Percentiles rank a stretch among this genome's conserved stretches.
phyloP scores from a whole-genome alignment of 2,329 filamentous ascomycete genomes.

The Furcasterigmium sp. region DNA sequence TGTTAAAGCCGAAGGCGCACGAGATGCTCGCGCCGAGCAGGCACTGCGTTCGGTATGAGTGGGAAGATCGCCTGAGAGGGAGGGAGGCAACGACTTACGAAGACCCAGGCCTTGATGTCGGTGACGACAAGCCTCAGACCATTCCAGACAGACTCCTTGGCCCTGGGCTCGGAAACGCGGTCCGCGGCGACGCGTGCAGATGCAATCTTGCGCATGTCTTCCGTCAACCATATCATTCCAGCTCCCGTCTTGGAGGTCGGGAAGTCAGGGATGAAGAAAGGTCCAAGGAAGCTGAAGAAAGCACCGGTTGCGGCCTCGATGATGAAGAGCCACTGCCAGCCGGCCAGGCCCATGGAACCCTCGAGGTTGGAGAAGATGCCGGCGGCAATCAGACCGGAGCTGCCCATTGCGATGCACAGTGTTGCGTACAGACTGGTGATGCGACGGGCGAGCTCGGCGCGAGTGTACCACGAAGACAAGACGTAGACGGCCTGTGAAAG shows the following conservation, averaged over 20 bases:
- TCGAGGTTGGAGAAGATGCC: conserved; percentile 34
- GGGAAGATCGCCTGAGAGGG: no score
- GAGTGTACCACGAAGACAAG: conserved; percentile 49
- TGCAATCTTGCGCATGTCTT: not conserved
- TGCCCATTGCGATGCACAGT: conserved; percentile 22
- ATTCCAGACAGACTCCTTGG: conserved; percentile 8
- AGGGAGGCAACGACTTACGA: conserved; percentile 7
- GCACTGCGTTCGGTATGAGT: no score
- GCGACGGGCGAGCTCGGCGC: conserved; percentile 35
- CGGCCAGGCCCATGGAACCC: conserved; percentile 47
- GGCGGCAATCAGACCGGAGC: conserved; percentile 37
- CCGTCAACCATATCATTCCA: not conserved
- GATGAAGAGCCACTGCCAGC: conserved; percentile 67
- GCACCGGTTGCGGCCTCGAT: conserved; percentile 59
- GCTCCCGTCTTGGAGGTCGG: conserved; percentile 6
- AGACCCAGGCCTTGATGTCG: conserved; percentile 18
- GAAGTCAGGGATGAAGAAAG: conserved; percentile 21
- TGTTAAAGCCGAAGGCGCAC: conserved; percentile 18
- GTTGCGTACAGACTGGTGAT: conserved; percentile 40
- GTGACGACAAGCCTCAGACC: conserved; percentile 15
- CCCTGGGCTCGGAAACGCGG: conserved; percentile 14
- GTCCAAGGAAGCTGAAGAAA: conserved; percentile 46
- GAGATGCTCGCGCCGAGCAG: conserved; percentile 5
- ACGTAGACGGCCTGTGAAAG: conserved; percentile 24
- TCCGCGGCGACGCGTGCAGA: conserved; percentile 7